Conservation (phyloP, 1,284 basidiomycete genomes). For the Puccinia coronata region DNA sequence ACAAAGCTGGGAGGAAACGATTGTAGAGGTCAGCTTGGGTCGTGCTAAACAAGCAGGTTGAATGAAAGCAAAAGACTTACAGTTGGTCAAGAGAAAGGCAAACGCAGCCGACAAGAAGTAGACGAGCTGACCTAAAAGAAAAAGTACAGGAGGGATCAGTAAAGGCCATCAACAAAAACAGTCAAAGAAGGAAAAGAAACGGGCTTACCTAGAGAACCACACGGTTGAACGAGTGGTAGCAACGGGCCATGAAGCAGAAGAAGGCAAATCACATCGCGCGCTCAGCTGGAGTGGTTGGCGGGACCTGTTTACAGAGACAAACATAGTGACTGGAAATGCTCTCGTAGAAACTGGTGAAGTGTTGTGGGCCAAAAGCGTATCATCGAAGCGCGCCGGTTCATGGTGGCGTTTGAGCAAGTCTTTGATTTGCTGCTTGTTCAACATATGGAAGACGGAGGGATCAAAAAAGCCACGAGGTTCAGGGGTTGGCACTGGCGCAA, state of each 20-base stretch:
- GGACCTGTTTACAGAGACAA: background rate
- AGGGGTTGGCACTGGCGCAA: background rate
- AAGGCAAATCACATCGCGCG: background rate
- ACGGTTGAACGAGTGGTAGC: background rate
- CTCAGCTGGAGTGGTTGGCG: background rate
- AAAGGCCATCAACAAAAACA: too few relatives aligned
- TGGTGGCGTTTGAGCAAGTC: background rate
- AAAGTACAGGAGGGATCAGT: too few relatives aligned
- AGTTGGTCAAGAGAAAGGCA: too few relatives aligned
- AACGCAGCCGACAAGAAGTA: too few relatives aligned
- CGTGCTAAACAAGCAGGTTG: too few relatives aligned
- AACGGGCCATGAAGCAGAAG: background rate
- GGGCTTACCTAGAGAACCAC: too few relatives aligned
- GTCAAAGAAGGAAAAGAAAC: too few relatives aligned
- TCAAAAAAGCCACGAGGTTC: background rate
- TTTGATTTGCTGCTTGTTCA: too few relatives aligned
- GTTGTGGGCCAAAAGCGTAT: background rate
- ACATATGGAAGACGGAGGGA: background rate
- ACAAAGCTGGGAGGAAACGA: too few relatives aligned
- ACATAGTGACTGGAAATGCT: background rate
- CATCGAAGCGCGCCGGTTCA: background rate
- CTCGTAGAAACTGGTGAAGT: background rate
- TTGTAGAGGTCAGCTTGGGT: too few relatives aligned
- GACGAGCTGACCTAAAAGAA: too few relatives aligned
- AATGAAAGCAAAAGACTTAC: too few relatives aligned